phyloP scores from a whole-genome alignment of 495 filamentous ascomycete genomes.

The Podospora conica region DNA sequence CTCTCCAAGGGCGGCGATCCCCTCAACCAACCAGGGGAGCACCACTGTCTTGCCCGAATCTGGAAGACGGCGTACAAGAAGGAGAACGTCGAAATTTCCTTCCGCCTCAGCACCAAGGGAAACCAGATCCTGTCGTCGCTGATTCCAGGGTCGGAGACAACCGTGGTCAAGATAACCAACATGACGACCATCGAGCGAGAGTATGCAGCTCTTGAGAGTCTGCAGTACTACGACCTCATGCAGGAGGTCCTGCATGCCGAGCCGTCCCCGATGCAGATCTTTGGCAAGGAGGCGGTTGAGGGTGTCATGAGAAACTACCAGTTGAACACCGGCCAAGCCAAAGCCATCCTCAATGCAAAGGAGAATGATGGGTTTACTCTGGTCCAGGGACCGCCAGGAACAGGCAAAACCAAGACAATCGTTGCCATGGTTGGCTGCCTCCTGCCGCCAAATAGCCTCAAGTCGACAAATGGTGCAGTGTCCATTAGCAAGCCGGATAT shows the following conservation, averaged over 20 bases:
- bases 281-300: constrained; percentile 63
- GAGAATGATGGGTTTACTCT: constrained; percentile 95
- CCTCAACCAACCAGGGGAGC: constrained; percentile 51
- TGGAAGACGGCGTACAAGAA: constrained; percentile 73
- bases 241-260: constrained; percentile 82
- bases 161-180: constrained; percentile 73
- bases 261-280: constrained; percentile 78
- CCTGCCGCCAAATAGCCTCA: constrained; percentile 47
- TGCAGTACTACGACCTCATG: constrained; percentile 93
- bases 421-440: constrained; percentile 91
- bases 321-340: constrained; percentile 86
- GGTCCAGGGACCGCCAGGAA: constrained; percentile 92
- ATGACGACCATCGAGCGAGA: constrained; percentile 91
- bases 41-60: constrained; percentile 83
- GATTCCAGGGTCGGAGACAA: constrained; percentile 59
- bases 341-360: constrained; percentile 81
- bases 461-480: constrained; percentile 37
- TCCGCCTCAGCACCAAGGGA: constrained; percentile 60
- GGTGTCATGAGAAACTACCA: constrained; percentile 66
- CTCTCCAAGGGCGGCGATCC: constrained; percentile 68
- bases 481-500: constrained; percentile 45
- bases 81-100: constrained; percentile 73
- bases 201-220: constrained; percentile 79
- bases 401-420: constrained; percentile 97
- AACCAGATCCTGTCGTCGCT: constrained; percentile 37